Base-by-base conservation (phyloP, 805 yeast species). In the Ogataea saltuana region DNA sequence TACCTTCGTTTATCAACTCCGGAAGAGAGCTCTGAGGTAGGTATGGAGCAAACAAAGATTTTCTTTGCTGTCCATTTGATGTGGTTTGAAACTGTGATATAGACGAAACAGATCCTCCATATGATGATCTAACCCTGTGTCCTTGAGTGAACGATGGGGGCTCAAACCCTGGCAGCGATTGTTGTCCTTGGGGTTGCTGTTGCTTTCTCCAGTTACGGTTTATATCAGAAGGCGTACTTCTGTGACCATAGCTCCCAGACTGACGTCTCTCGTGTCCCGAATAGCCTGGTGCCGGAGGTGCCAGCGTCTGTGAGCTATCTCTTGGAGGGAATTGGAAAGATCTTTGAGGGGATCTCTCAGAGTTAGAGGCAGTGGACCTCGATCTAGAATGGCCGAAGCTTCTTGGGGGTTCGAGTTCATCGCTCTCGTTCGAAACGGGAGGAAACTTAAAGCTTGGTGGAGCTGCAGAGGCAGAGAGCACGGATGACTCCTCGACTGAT, bases 1-100 rank as follows among this genome's bases (percentile, higher is more conserved):
- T 79, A 16, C 98, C 98, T 50, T 91, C 97, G 50, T 80, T 78
- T 33, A 93, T 83, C 46, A 93, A 71, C 19, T 83, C 95, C 2
- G 98, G 98, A 36, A 93, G 78, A 3, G 95, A 81, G 3, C 89
- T 84, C 60, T 93, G 99, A 4, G 98, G 96, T 40, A 93, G 74
- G 60, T 93, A 93, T 5, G 99, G 99, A 12, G 97, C 96, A 70
- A 93, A 93, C 39, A 93, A 74, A 0, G 97, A 86, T 55, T 85
- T 86, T 54, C 93, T 70, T 49, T 65, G 69, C 23, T 59, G 73
- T 30, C 71, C 70, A 46, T 68, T 70, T 39, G 63, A 66, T 37
- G 63, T 58, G 16, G 59, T 55, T 46, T 57, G 63, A 38, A 65
- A 53, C 27, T 63, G 67, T 4, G 70, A 53, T 40, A 67, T 73